Evolutionary conservation across 805 yeast genomes (phyloP).

Genomic region (Kockiozyma suomiensis): DNA sequence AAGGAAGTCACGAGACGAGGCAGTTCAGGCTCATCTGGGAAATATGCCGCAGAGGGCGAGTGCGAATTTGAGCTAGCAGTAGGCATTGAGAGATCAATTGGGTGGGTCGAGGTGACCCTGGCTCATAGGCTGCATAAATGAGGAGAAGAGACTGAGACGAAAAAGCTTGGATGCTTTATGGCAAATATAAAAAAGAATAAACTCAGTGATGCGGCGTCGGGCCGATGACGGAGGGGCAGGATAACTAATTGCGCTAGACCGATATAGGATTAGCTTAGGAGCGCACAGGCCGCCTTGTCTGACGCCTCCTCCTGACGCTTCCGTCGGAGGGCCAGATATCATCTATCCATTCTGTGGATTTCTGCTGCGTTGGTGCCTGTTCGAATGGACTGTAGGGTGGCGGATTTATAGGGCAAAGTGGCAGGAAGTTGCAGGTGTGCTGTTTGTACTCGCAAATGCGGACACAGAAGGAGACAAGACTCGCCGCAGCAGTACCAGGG

Average conservation of each 20-base stretch:
- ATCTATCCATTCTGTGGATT: no score
- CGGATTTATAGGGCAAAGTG: no score
- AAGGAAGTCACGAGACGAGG: slow-evolving; percentile 66
- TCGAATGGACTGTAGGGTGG: no score
- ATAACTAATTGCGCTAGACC: not conserved
- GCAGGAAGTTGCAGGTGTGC: no score
- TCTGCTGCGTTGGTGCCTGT: no score
- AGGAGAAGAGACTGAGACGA: not conserved
- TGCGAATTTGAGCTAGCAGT: not conserved
- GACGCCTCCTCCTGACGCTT: slow-evolving; percentile 1
- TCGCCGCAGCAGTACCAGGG: no score
- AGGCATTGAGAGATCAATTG: not conserved
- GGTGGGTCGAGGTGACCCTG: no score
- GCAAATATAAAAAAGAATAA: no score
- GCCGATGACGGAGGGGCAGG: not conserved
- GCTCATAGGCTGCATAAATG: not conserved
- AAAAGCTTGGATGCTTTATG: not conserved
- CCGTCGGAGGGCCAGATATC: no score
- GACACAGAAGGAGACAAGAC: no score
- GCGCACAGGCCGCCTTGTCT: not conserved
- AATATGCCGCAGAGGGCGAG: slow-evolving; percentile 48
- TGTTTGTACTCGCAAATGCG: no score
- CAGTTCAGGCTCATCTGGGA: slow-evolving; percentile 76
- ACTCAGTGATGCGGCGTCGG: slow-evolving; percentile 2
- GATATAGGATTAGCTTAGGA: not conserved